phyloP scores from a whole-genome alignment of 192 early-diverging fungal species.

The Coemansia sp. region DNA sequence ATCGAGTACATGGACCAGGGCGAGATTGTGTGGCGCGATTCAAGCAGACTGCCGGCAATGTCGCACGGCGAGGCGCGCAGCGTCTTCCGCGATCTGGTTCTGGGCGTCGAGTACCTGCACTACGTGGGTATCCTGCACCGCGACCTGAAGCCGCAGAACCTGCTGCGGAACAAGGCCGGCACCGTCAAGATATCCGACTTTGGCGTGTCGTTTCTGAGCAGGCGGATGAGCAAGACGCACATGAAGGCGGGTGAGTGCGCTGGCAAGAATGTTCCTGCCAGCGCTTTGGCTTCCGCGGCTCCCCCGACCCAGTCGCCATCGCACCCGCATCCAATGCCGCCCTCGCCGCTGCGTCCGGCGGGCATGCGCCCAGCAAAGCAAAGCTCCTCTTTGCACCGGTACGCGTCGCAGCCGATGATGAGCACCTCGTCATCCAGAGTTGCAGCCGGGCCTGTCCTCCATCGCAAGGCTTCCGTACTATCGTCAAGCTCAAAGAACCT shows the following conservation, averaged over 20 bases:
- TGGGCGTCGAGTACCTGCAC: slow-evolving; percentile 92
- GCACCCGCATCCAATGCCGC: slow-evolving; percentile 9
- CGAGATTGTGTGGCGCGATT: slow-evolving; percentile 86
- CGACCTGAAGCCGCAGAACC: slow-evolving; percentile 97
- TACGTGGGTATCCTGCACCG: slow-evolving; percentile 95
- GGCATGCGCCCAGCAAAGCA: slow-evolving; percentile 26
- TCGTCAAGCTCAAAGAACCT: slow-evolving; percentile 22
- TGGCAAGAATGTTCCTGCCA: not conserved
- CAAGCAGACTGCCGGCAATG: slow-evolving; percentile 63
- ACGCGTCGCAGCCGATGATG: slow-evolving; percentile 51
- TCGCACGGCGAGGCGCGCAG: slow-evolving; percentile 62
- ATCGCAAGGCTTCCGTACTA: slow-evolving; percentile 35
- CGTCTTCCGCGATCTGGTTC: slow-evolving; percentile 88
- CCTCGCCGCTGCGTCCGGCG: slow-evolving; percentile 34
- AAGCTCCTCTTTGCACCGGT: slow-evolving; percentile 33
- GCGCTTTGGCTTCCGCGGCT: not conserved
- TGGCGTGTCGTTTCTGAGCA: slow-evolving; percentile 87
- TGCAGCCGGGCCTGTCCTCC: slow-evolving; percentile 19
- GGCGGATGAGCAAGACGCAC: slow-evolving; percentile 26
- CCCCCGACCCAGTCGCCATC: not conserved
- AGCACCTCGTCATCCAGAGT: slow-evolving; percentile 5
- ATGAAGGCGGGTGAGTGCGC: slow-evolving; percentile 4
- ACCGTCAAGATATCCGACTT: slow-evolving; percentile 98
- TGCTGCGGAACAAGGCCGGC: slow-evolving; percentile 72
- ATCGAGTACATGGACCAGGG: slow-evolving; percentile 92